phyloP scores from a whole-genome alignment of 352 stramenopile genomes.

The Pythium insidiosum region DNA sequence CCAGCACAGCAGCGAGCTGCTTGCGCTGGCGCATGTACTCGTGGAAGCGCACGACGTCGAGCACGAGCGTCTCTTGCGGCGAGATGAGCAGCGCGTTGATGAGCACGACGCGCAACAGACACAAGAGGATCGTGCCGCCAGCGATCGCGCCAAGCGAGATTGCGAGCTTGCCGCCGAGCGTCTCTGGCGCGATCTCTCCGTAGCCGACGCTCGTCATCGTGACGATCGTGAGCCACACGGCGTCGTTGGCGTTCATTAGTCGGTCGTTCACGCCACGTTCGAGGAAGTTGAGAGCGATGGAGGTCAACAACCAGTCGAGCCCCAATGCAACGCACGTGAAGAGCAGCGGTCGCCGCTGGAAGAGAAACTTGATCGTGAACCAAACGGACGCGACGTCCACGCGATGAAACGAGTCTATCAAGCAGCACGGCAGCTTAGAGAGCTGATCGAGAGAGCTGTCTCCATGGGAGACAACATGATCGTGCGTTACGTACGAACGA shows the following conservation, averaged over 20 bases:
- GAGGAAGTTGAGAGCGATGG: constrained; percentile 46
- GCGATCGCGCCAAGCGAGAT: constrained; percentile 50
- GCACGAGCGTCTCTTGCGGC: constrained; percentile 45
- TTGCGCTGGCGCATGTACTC: constrained; percentile 33
- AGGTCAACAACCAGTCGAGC: constrained; percentile 50
- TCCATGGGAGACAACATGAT: too few species aligned
- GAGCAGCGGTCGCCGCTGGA: constrained; percentile 37
- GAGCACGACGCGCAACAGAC: constrained; percentile 46
- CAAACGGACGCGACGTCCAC: constrained; percentile 50
- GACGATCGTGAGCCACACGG: constrained; percentile 59
- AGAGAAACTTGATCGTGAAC: constrained; percentile 53
- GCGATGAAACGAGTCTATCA: constrained; percentile 36
- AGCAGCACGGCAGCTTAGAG: constrained; percentile 1
- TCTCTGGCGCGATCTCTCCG: constrained; percentile 38
- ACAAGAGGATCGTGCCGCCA: constrained; percentile 49
- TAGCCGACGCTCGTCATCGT: constrained; percentile 60
- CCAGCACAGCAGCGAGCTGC: constrained; percentile 26
- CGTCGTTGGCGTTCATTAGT: constrained; percentile 32
- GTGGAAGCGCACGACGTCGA: constrained; percentile 56
- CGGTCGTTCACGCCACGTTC: constrained; percentile 37
- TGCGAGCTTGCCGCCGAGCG: constrained; percentile 43
- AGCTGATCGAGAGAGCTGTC: not conserved
- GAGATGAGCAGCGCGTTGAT: constrained; percentile 46
- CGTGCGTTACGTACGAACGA: constrained; percentile 22
- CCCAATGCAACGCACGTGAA: constrained; percentile 25